Percentiles rank a stretch among this genome's conserved stretches.
These are phyloP conservation scores for Boletus huronensis DNA, from an alignment of 768 basidiomycete genomes.

Conservation along the genomic window DNA sequence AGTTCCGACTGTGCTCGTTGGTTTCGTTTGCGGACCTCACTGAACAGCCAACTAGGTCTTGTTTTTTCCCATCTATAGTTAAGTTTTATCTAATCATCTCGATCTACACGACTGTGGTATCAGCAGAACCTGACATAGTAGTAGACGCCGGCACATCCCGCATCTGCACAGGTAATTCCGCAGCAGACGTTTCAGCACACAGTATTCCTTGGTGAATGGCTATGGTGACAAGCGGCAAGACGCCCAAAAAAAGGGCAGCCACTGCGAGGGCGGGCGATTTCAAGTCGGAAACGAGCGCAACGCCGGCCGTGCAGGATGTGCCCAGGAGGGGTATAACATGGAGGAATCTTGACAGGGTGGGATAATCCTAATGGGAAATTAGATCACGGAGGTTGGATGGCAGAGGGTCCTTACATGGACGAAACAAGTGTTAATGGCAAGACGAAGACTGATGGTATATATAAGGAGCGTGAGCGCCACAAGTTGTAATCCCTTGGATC, in stretches of 20 bases:
- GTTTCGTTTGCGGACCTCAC: not conserved
- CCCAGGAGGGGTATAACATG: slow-evolving; percentile 19
- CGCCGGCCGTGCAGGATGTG: slow-evolving; percentile 2
- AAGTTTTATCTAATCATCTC: no score
- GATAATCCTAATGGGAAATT: not conserved
- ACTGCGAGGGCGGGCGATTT: slow-evolving; percentile 10
- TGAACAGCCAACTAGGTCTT: not conserved
- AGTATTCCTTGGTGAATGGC: not conserved
- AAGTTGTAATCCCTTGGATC: slow-evolving; percentile 2
- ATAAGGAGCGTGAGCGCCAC: slow-evolving; percentile 17
- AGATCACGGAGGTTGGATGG: not conserved
- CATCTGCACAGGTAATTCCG: not conserved
- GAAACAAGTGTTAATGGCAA: slow-evolving; percentile 7
- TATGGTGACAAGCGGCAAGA: slow-evolving; percentile 7
- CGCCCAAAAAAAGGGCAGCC: slow-evolving; percentile 4
- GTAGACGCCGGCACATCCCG: not conserved
- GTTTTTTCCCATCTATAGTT: no score
- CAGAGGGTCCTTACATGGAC: slow-evolving; percentile 2
- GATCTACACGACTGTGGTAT: not conserved
- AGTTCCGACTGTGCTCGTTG: not conserved
- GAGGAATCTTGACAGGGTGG: slow-evolving; percentile 5
- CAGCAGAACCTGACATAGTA: not conserved
- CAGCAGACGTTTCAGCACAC: not conserved
- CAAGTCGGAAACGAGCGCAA: slow-evolving; percentile 5
- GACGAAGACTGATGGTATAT: slow-evolving; percentile 23